Evolutionary conservation across 106 monocot genomes (phyloP).

Genomic region (Allium fistulosum): DNA sequence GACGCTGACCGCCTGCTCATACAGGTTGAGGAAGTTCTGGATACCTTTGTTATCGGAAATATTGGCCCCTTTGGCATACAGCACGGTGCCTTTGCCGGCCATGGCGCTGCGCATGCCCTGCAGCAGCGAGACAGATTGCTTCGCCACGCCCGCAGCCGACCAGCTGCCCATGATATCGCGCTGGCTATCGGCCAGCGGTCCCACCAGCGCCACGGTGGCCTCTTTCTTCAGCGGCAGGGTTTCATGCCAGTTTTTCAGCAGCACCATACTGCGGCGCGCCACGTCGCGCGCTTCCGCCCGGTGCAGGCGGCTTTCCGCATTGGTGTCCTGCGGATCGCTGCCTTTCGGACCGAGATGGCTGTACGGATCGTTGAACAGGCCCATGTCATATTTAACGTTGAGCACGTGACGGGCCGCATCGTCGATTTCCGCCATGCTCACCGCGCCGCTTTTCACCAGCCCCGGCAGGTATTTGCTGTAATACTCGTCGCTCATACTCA

Average conservation of each 20-base stretch:
- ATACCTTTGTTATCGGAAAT: no score
- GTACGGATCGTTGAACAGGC: not conserved
- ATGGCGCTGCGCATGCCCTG: not conserved
- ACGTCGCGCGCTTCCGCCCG: not conserved
- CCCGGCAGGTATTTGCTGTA: not conserved
- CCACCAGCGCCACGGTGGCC: not conserved
- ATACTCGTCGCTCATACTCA: not conserved
- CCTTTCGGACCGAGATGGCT: no score
- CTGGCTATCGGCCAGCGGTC: not conserved
- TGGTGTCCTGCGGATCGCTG: not conserved
- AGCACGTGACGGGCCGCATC: not conserved
- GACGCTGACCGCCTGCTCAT: not conserved
- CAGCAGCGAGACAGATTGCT: not conserved
- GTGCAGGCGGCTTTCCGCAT: no score
- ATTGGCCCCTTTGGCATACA: no score
- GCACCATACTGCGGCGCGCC: not conserved
- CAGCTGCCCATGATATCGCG: not conserved
- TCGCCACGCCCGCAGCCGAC: not conserved
- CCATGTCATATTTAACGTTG: not conserved
- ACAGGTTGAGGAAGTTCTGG: no score
- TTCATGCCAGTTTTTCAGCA: not conserved
- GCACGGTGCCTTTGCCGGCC: not conserved
- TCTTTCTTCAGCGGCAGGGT: not conserved
- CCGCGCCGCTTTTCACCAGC: not conserved
- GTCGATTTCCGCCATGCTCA: not conserved